Base-by-base conservation (phyloP, 352 stramenopile species). In the Phytopythium sindhum region DNA sequence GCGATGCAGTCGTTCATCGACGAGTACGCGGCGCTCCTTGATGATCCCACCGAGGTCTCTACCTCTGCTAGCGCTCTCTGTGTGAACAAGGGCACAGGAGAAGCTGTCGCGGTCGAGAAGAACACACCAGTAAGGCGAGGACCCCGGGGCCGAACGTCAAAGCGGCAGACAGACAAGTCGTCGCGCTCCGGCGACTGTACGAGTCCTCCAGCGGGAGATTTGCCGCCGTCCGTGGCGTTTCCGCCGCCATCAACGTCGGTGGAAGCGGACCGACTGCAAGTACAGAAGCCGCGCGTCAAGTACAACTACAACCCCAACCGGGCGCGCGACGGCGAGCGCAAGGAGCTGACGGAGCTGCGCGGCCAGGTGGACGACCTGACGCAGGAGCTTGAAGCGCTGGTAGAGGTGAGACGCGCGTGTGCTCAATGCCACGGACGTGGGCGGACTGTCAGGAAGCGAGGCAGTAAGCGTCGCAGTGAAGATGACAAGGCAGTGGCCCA, bases 261-360 rank as follows among this genome's bases (percentile, higher is more conserved):
- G 42, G n/a, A 50, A n/a, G 42, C 21, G n/a, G 7, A 23, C 21
- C 17, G 19, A 12, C 42, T 50, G 21, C 4, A 28, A 10, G 21
- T 19, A 6, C 6, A 6, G 4, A 75, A 70, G 57, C 48, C 64
- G 53, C 61, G 69, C 14, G 52, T 14, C 6, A 45, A 28, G 52
- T 44, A 58, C 29, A 75, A 55, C 12, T 77, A 66, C 67, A 78
- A 77, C 26, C 66, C 73, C 14, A 83, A 83, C 61, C 44, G 56
- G 23, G 73, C 73, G 19, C 62, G 75, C 17, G 75, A 81, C 41
- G 65, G 68, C n/a, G 67, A 78, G 12, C 65, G 68, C 17, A 70
- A 77, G 35, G 75, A 83, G 48, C 70, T 83, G 2, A n/a, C 73
- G 19, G 77, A 81, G 50, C 62, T 83, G 42, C 62, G 68, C n/a